A percentile compares a stretch with the other conserved stretches of the same genome.
Conservation (phyloP, 345 rosid genomes). For the Anastatica hierochuntica region DNA sequence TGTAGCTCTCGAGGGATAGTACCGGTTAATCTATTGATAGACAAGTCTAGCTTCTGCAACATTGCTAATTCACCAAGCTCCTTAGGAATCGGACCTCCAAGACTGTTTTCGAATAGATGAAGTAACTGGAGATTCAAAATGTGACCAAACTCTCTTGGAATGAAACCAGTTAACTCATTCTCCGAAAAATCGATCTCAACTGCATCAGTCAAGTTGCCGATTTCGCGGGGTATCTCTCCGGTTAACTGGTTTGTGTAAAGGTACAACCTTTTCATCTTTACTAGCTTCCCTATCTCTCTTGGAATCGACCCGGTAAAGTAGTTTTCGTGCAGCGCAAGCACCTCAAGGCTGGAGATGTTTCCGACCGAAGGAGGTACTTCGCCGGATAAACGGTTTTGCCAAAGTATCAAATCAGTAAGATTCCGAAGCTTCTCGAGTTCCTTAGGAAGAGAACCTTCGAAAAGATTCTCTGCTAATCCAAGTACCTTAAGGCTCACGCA, state of each 20-base stretch:
- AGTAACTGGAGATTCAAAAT: conserved; percentile 44
- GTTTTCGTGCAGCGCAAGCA: conserved; percentile 71
- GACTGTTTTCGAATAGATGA: conserved; percentile 63
- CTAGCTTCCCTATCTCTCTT: conserved; percentile 45
- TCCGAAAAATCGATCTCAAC: conserved; percentile 77
- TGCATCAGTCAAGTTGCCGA: conserved; percentile 45
- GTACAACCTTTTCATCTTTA: conserved; percentile 42
- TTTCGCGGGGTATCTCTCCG: conserved; percentile 58
- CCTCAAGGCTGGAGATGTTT: conserved; percentile 44
- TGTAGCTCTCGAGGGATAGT: conserved; percentile 56
- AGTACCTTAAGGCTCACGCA: conserved; percentile 58
- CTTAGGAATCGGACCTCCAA: conserved; percentile 51
- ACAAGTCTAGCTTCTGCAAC: conserved; percentile 62
- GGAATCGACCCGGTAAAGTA: conserved; percentile 51
- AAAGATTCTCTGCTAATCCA: conserved; percentile 69
- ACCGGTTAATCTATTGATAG: conserved; percentile 59
- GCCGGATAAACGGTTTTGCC: conserved; percentile 64
- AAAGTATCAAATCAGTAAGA: conserved; percentile 53
- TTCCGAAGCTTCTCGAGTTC: conserved; percentile 47
- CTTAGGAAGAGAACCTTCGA: conserved; percentile 59
- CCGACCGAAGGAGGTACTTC: conserved; percentile 55
- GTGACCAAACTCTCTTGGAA: conserved; percentile 51
- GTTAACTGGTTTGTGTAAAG: conserved; percentile 60
- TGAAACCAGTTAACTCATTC: conserved; percentile 48
- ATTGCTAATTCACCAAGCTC: conserved; percentile 50